Evolutionary conservation across 169 alveolate species (phyloP), one percentile per base, ranked within the genome.

Genomic region (Miamiensis avidus): DNA sequence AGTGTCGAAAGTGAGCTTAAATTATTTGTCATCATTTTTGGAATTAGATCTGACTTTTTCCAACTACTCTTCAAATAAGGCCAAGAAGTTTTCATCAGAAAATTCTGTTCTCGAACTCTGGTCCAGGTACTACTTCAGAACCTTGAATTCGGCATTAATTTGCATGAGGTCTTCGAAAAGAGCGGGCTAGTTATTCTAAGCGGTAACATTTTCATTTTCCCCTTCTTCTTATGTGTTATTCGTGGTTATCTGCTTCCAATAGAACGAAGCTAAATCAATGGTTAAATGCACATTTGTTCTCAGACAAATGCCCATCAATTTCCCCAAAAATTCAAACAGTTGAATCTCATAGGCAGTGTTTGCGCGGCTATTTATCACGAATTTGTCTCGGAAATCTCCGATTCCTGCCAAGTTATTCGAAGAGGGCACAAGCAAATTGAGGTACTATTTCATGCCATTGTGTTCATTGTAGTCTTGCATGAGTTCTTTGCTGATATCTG

Each of bases 231-330:
- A n/a, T n/a, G n/a, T n/a, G n/a, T n/a, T n/a, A n/a, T n/a, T n/a
- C n/a, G 95, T 96, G 6, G 91, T 97, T 20, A 96, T 82, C 82
- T 93, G 90, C 76, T 96, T 96, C 98, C 98, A 96, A 15, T 94
- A 91, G 69, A 95, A 79, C 25, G 91, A 76, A 31, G 97, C 94
- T 31, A 95, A 90, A 92, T 96, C 97, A 28, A 96, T 82, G 83
- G 96, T 93, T 82, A 96, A 79, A 75, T 94, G 96, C 33, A 95
- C 93, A 0, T 96, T 96, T 29, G 98, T 96, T 73, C 98, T 79
- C 6, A 94, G 93, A 49, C 98, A 95, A 29, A 93, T 92, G 27
- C 98, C 98, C 97, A 95, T 93, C 74, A 96, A 89, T 29, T 95
- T 91, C 74, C 98, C 98, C 77, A 96, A 89, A 85, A 94, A 96